Evolutionary conservation across 176 grass and related monocot genomes (phyloP).

Genomic region (Stipa capillata): DNA sequence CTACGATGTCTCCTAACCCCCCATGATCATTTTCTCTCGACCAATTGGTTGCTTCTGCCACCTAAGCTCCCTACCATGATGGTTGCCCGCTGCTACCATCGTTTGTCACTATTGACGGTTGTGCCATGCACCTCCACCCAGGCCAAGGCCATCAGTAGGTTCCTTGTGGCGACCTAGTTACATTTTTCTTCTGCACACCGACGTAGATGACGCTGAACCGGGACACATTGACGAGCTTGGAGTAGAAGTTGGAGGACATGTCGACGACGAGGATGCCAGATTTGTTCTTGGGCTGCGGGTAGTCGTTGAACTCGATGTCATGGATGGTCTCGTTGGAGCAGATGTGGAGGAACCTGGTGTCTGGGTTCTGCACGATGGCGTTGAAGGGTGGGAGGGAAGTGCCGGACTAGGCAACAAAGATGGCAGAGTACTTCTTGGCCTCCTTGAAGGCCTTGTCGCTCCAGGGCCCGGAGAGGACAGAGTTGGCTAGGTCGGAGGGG

Average conservation of each 20-base stretch:
- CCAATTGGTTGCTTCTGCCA: too few species aligned
- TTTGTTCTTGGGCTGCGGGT: constrained; percentile 52
- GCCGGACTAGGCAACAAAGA: constrained; percentile 73
- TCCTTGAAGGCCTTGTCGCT: constrained; percentile 99
- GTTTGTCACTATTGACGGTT: too few species aligned
- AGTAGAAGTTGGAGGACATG: constrained; percentile 99
- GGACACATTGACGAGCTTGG: constrained; percentile 93
- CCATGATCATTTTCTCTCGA: too few species aligned
- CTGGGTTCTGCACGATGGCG: constrained; percentile 52
- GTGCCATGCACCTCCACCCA: too few species aligned
- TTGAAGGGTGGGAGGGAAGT: constrained; percentile 56
- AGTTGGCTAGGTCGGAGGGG: constrained; percentile 38
- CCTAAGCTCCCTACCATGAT: too few species aligned
- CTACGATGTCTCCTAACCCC: too few species aligned
- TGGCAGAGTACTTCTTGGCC: constrained; percentile 76
- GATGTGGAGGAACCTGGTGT: constrained; percentile 86
- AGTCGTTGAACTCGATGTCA: constrained; percentile 97
- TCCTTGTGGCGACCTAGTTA: too few species aligned
- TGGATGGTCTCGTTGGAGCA: constrained; percentile 99
- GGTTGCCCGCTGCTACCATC: too few species aligned
- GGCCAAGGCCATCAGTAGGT: too few species aligned
- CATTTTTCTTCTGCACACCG: constrained; percentile 97
- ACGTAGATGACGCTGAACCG: constrained; percentile 90
- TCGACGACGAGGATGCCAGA: constrained; percentile 71
- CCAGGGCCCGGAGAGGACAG: constrained; percentile 86